A percentile compares a stretch with the other conserved stretches of the same genome.
These are phyloP conservation scores for Aspergillus aculeatinus DNA, from an alignment of 2,329 filamentous ascomycete genomes.

Conservation along the genomic window DNA sequence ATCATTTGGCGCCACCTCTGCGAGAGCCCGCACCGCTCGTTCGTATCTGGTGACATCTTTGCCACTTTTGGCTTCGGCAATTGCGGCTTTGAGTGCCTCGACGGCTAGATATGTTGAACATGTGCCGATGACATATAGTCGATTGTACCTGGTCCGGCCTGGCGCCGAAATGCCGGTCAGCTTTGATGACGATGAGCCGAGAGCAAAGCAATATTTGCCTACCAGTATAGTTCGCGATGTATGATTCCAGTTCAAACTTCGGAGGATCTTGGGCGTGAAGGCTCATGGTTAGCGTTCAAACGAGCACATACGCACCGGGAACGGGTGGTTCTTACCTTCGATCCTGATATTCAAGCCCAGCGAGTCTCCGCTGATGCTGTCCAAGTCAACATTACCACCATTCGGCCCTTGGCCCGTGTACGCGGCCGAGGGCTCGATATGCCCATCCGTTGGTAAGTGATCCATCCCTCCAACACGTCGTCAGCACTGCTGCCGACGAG, in stretches of 20 bases:
- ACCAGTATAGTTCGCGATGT: conserved; percentile 88
- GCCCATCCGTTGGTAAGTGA: conserved; percentile 27
- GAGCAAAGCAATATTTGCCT: conserved; percentile 21
- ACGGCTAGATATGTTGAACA: conserved; percentile 72
- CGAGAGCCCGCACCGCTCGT: conserved; percentile 65
- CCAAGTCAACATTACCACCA: conserved; percentile 8
- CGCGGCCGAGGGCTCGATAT: conserved; percentile 21
- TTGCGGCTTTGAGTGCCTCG: conserved; percentile 77
- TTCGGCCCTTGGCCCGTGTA: conserved; percentile 12
- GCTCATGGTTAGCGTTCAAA: neutral
- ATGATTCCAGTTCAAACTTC: conserved; percentile 87
- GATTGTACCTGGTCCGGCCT: conserved; percentile 79
- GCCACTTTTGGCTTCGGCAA: conserved; percentile 72
- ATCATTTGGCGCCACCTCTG: conserved; percentile 63
- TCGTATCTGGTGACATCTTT: conserved; percentile 72
- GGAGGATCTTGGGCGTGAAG: conserved; percentile 60
- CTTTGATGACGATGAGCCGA: neutral
- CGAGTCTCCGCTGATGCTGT: conserved; percentile 5
- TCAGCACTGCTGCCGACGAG: neutral
- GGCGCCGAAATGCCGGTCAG: conserved; percentile 4
- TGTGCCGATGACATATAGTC: conserved; percentile 77
- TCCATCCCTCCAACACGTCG: conserved; percentile 24
- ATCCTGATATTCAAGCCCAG: conserved; percentile 19
- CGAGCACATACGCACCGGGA: neutral
- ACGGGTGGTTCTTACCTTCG: neutral